Percentiles rank a stretch among this genome's conserved stretches.
Conservation (phyloP, 1,284 basidiomycete genomes). For the Sanghuangporus weigelae region DNA sequence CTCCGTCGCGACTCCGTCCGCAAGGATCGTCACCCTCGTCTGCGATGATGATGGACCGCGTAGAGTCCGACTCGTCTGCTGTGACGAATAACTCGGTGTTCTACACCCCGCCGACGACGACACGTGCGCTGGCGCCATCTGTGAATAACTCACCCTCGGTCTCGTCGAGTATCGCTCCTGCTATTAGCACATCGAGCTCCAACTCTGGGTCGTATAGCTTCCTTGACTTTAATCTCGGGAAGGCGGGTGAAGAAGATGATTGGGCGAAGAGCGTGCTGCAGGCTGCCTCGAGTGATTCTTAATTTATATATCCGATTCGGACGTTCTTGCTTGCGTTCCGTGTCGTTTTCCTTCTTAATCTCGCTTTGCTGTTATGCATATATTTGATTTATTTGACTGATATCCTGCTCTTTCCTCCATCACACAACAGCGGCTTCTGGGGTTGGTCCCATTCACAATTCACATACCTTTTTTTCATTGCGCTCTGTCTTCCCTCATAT, state of each 20-base stretch:
- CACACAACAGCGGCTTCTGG: neutral
- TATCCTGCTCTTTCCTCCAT: neutral
- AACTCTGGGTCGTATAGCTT: slow-evolving; percentile 13
- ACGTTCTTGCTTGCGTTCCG: neutral
- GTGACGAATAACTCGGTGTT: slow-evolving; percentile 11
- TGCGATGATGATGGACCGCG: slow-evolving; percentile 5
- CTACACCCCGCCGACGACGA: slow-evolving; percentile 16
- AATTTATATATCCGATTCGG: neutral
- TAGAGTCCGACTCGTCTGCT: slow-evolving; percentile 10
- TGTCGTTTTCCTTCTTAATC: neutral
- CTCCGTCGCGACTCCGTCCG: neutral
- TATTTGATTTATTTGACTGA: neutral
- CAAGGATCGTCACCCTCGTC: neutral
- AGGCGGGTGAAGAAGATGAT: slow-evolving; percentile 6
- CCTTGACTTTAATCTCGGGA: slow-evolving; percentile 14
- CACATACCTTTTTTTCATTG: neutral
- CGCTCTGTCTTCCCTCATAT: neutral
- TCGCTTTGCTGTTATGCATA: neutral
- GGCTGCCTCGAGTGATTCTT: slow-evolving; percentile 3
- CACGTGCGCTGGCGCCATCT: slow-evolving; percentile 3
- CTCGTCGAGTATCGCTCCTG: neutral
- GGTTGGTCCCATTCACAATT: neutral
- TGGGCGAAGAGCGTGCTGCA: slow-evolving; percentile 16
- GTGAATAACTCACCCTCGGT: neutral
- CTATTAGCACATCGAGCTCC: neutral